These are phyloP conservation scores for Aspergillus spinulosporus DNA, from an alignment of 2,329 filamentous ascomycete species.

Conservation along the genomic window DNA sequence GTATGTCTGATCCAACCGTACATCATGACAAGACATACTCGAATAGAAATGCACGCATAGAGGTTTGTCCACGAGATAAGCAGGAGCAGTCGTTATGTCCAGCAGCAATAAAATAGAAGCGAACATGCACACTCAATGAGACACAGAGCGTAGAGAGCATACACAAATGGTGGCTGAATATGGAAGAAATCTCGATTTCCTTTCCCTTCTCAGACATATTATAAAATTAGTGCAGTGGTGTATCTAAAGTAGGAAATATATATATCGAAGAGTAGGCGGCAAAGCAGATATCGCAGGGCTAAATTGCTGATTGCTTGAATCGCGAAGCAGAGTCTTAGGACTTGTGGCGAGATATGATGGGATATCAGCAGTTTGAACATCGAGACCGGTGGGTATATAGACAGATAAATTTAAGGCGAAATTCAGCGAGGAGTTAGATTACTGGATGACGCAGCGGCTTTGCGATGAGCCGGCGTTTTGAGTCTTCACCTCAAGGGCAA, in stretches of 20 bases:
- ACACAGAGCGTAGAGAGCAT: background rate
- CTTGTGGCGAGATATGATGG: background rate
- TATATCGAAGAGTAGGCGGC: conserved; percentile 20
- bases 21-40: background rate
- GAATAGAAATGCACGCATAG: conserved; percentile 5
- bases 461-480: conserved; percentile 36
- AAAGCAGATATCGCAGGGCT: conserved; percentile 11
- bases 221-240: conserved; percentile 21
- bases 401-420: conserved; percentile 13
- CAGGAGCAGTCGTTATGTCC: background rate
- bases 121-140: background rate
- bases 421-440: conserved; percentile 11
- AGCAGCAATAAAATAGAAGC: background rate
- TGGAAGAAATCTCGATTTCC: conserved; percentile 7
- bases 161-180: background rate
- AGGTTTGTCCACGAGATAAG: background rate
- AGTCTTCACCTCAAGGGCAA: conserved; percentile 66
- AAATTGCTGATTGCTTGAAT: conserved; percentile 13
- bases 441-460: conserved; percentile 40
- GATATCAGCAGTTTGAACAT: background rate
- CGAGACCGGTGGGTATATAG: conserved; percentile 20
- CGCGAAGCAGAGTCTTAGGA: conserved; percentile 2
- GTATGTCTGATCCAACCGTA: background rate
- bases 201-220: conserved; percentile 1
- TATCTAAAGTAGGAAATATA: conserved; percentile 16